Evolutionary conservation across 225 moss, liverwort and hornwort species (phyloP).

Genomic region (Takakia lepidozioides): DNA sequence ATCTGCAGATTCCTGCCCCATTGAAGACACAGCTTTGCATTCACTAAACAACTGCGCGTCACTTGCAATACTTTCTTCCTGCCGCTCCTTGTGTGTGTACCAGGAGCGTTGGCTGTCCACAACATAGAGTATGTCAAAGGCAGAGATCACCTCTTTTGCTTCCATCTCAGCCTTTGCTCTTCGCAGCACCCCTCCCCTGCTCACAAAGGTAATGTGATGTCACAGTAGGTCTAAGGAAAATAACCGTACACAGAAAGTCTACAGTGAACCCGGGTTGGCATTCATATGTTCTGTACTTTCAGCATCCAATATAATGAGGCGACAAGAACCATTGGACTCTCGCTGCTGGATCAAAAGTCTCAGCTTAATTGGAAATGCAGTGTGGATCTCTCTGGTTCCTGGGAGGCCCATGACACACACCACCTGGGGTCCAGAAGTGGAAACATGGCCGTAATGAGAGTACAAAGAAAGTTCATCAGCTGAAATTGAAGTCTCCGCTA

Average conservation of each 20-base stretch:
- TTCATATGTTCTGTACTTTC: too few relatives aligned
- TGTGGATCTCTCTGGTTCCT: too few relatives aligned
- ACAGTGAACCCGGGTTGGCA: too few relatives aligned
- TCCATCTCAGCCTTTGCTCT: constrained; percentile 54
- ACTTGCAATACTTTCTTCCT: constrained; percentile 4
- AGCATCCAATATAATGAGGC: neutral
- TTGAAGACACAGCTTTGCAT: constrained; percentile 5
- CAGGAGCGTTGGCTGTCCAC: constrained; percentile 82
- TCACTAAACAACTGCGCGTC: constrained; percentile 6
- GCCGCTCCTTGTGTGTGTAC: constrained; percentile 61
- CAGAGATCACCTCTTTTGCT: constrained; percentile 20
- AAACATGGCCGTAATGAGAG: too few relatives aligned
- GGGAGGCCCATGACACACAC: neutral
- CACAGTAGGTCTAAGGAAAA: too few relatives aligned
- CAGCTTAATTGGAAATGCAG: too few relatives aligned
- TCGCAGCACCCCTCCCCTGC: constrained; percentile 72
- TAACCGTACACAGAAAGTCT: too few relatives aligned
- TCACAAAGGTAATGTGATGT: neutral
- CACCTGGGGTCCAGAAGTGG: neutral
- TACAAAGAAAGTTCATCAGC: too few relatives aligned
- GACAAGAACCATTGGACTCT: constrained; percentile 10
- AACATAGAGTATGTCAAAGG: constrained; percentile 73
- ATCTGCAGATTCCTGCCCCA: constrained; percentile 4
- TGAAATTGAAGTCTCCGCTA: too few relatives aligned
- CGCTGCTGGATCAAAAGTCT: too few relatives aligned